Conservation (phyloP, 148 eudicot genomes). For the Silene conica region DNA sequence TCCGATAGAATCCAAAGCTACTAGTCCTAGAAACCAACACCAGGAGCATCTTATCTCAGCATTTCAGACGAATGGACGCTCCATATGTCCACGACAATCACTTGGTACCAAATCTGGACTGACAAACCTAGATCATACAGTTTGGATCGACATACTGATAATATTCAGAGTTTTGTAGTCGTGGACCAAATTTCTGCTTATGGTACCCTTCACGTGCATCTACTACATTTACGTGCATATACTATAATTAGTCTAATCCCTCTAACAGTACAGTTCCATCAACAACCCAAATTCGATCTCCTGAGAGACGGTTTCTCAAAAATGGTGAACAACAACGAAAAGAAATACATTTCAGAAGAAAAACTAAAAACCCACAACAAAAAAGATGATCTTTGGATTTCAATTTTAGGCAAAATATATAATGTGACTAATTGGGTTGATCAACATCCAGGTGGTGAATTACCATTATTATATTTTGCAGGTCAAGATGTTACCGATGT, state of each 20-base stretch:
- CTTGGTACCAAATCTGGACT: background rate
- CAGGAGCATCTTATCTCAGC: too few relatives aligned
- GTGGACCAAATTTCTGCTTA: background rate
- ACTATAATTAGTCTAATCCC: too few relatives aligned
- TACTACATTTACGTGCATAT: too few relatives aligned
- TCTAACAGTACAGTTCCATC: too few relatives aligned
- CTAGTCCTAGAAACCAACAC: too few relatives aligned
- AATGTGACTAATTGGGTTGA: slow-evolving; percentile 52
- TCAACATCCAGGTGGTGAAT: slow-evolving; percentile 49
- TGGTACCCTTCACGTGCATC: background rate
- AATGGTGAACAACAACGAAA: slow-evolving; percentile 34
- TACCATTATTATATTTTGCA: slow-evolving; percentile 45
- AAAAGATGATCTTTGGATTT: slow-evolving; percentile 56
- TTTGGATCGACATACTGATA: background rate
- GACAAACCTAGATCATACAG: background rate
- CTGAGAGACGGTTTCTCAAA: background rate
- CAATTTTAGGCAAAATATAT: slow-evolving; percentile 52
- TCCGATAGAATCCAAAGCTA: too few relatives aligned
- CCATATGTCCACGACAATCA: too few relatives aligned
- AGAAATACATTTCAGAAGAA: slow-evolving; percentile 32
- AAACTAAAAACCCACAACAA: slow-evolving; percentile 53
- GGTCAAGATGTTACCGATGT: slow-evolving; percentile 63
- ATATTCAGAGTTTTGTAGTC: too few relatives aligned
- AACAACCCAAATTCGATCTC: too few relatives aligned
- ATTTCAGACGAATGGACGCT: too few relatives aligned